These are phyloP conservation scores for Pezicula carpinea DNA, from an alignment of 2,329 filamentous ascomycete species.

Conservation along the genomic window DNA sequence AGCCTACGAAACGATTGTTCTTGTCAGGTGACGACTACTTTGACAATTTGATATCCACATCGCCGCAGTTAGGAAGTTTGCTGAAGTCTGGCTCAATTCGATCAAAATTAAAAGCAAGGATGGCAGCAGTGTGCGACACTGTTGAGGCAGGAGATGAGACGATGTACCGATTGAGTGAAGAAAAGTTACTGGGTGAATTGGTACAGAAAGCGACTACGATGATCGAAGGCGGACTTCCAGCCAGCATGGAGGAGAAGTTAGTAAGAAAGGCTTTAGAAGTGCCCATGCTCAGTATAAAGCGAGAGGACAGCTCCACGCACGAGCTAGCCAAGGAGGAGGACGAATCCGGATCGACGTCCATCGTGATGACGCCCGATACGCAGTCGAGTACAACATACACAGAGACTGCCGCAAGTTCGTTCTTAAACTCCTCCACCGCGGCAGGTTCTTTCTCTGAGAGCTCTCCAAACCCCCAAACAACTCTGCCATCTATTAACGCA, in stretches of 20 bases:
- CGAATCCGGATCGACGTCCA: conserved; percentile 14
- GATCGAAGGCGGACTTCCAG: conserved; percentile 60
- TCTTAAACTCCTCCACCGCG: conserved; percentile 33
- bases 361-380: conserved; percentile 27
- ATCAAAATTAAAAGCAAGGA: conserved; percentile 55
- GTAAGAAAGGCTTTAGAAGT: conserved; percentile 71
- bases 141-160: conserved; percentile 78
- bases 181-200: conserved; percentile 63
- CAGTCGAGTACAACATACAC: conserved; percentile 25
- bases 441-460: conserved; percentile 31
- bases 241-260: conserved; percentile 81
- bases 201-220: conserved; percentile 69
- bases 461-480: conserved; percentile 16
- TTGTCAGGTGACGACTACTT: conserved; percentile 68
- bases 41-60: conserved; percentile 52
- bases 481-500: conserved; percentile 17
- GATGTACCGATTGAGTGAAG: conserved; percentile 76
- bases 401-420: conserved; percentile 31
- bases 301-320: conserved; percentile 41
- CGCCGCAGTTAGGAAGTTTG: conserved; percentile 55
- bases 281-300: conserved; percentile 66
- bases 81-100: conserved; percentile 42
- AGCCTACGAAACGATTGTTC: conserved; percentile 56
- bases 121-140: conserved; percentile 71
- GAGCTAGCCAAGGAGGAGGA: conserved; percentile 25